Evolutionary conservation across 108 stramenopile genomes (phyloP).

Genomic region (Skeletonema marinoi): DNA sequence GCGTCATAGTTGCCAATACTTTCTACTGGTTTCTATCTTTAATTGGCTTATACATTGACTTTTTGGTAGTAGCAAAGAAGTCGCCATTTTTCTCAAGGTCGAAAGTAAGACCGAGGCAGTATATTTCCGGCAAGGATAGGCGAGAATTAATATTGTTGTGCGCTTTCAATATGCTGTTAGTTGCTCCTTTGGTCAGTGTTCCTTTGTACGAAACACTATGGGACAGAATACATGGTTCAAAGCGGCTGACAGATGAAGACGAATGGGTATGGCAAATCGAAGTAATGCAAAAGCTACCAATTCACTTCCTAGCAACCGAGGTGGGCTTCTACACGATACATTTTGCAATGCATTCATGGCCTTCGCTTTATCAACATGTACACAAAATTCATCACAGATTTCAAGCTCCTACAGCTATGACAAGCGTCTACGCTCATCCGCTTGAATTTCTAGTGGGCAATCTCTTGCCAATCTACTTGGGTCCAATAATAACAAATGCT

Average conservation of each 20-base stretch:
- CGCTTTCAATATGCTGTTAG: slow-evolving; percentile 15
- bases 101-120: no score
- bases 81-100: no score
- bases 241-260: slow-evolving; percentile 4
- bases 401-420: slow-evolving; percentile 6
- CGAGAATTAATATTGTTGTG: no score
- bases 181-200: background rate
- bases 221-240: background rate
- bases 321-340: slow-evolving; percentile 5
- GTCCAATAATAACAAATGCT: slow-evolving; percentile 20
- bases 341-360: slow-evolving; percentile 1
- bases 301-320: slow-evolving; percentile 1
- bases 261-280: slow-evolving; percentile 9
- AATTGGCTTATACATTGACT: no score
- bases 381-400: slow-evolving; percentile 35
- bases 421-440: slow-evolving; percentile 34
- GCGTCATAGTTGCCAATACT: no score
- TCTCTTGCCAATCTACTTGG: slow-evolving; percentile 3
- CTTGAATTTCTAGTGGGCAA: slow-evolving; percentile 30
- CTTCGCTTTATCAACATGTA: slow-evolving; percentile 17
- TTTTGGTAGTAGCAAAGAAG: no score
- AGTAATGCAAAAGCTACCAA: slow-evolving; percentile 3
- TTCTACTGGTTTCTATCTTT: no score
- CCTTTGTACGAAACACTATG: slow-evolving; percentile 2
- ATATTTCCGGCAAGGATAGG: no score